Conservation (phyloP, 768 basidiomycete species). For the Trametes coccinea region DNA sequence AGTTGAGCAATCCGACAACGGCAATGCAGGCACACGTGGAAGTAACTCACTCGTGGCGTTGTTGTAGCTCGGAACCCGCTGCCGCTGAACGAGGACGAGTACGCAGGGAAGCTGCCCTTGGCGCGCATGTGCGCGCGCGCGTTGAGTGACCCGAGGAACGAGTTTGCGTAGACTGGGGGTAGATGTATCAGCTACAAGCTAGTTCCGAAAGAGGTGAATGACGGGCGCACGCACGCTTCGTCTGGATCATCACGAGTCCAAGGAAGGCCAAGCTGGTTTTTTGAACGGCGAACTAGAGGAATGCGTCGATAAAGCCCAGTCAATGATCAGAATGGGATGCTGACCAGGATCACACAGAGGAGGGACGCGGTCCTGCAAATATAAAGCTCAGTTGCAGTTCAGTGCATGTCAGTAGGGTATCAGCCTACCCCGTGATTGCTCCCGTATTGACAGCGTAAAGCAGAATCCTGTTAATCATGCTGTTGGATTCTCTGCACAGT, state of each 20-base stretch:
- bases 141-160: conserved; percentile 19
- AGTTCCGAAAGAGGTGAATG: not conserved
- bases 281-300: conserved; percentile 11
- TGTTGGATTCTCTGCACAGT: conserved; percentile 12
- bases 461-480: conserved; percentile 16
- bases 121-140: conserved; percentile 17
- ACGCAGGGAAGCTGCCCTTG: not conserved
- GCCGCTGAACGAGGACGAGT: not conserved
- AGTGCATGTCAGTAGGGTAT: not conserved
- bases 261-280: conserved; percentile 19
- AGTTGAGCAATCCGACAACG: too few species aligned
- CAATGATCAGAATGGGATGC: not conserved
- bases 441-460: conserved; percentile 19
- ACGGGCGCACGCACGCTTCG: conserved; percentile 10
- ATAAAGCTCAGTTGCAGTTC: not conserved
- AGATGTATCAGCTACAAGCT: not conserved
- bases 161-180: conserved; percentile 15
- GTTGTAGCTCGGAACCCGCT: not conserved
- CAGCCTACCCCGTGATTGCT: conserved; percentile 15
- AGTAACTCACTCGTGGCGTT: not conserved
- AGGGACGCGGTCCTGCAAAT: conserved; percentile 11
- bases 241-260: conserved; percentile 20
- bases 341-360: conserved; percentile 14
- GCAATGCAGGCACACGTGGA: not conserved
- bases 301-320: not conserved